A percentile compares a stretch with the other conserved stretches of the same genome.
Evolutionary conservation across 2,329 filamentous ascomycete genomes (phyloP).

Genomic region (Claviceps quebecensis): DNA sequence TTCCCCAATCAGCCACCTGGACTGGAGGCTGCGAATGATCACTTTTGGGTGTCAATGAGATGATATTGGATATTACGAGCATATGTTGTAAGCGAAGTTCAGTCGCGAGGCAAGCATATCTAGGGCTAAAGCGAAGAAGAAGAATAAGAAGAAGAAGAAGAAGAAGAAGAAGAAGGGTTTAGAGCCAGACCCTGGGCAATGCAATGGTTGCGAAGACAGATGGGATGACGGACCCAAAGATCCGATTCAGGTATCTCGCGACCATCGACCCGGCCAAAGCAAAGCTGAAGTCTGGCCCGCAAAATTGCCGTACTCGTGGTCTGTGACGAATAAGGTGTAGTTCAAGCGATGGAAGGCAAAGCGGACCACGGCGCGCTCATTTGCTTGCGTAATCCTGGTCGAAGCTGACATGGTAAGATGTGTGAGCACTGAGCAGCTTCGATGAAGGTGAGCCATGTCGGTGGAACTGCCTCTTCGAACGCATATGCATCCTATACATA

Average conservation of each 20-base stretch:
- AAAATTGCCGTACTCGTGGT: conserved; percentile 2
- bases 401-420: conserved; percentile 6
- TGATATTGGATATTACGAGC: conserved; percentile 1
- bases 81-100: conserved; percentile 3
- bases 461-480: conserved; percentile 5
- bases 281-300: conserved; percentile 5
- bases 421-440: conserved; percentile 1
- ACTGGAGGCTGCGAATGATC: conserved; percentile 8
- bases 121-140: neutral
- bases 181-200: conserved; percentile 1
- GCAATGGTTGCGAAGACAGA: conserved; percentile 2
- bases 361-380: neutral
- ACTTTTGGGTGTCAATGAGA: neutral
- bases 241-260: conserved; percentile 4
- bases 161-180: neutral
- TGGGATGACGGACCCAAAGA: conserved; percentile 4
- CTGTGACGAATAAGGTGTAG: conserved; percentile 3
- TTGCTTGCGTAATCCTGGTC: conserved; percentile 6
- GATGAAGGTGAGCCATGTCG: conserved; percentile 6
- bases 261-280: conserved; percentile 6
- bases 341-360: neutral
- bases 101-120: conserved; percentile 5
- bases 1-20: neutral
- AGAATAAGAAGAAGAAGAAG: neutral
- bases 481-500: neutral